phyloP scores from a whole-genome alignment of 176 grass and related monocot species.

The Saccharum spontaneum region DNA sequence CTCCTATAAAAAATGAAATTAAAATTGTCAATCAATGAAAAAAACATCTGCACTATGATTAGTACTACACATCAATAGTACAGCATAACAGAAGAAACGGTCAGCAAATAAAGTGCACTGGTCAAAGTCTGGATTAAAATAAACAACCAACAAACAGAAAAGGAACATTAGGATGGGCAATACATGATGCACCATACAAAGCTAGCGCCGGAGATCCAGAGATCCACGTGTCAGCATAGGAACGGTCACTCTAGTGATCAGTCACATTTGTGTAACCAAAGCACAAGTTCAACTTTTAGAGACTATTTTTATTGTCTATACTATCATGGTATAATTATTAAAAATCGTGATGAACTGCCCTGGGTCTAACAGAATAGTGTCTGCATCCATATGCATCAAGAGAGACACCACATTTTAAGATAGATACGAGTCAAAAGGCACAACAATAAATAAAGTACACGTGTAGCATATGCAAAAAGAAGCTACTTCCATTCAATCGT shows the following conservation, averaged over 20 bases:
- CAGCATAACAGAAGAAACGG: neutral
- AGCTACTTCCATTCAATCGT: neutral
- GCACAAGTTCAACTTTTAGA: constrained; percentile 12
- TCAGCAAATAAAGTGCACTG: neutral
- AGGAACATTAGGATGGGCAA: neutral
- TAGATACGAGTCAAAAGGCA: neutral
- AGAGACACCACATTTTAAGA: neutral
- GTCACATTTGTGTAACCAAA: constrained; percentile 2
- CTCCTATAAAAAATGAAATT: constrained; percentile 51
- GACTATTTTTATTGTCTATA: neutral
- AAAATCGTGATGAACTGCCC: constrained; percentile 10
- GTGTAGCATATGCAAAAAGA: constrained; percentile 11
- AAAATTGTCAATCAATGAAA: constrained; percentile 23
- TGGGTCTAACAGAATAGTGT: neutral
- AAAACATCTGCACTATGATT: neutral
- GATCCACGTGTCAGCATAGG: neutral
- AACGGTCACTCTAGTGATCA: neutral
- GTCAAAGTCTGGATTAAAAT: neutral
- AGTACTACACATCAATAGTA: constrained; percentile 1
- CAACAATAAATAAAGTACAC: constrained; percentile 22
- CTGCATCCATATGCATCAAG: constrained; percentile 17
- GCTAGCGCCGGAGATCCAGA: neutral
- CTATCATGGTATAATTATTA: neutral
- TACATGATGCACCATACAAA: neutral
- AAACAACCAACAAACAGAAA: constrained; percentile 2